These are phyloP conservation scores for Leishmania martiniquensis DNA, from an alignment of 208 protist species.

Conservation along the genomic window DNA sequence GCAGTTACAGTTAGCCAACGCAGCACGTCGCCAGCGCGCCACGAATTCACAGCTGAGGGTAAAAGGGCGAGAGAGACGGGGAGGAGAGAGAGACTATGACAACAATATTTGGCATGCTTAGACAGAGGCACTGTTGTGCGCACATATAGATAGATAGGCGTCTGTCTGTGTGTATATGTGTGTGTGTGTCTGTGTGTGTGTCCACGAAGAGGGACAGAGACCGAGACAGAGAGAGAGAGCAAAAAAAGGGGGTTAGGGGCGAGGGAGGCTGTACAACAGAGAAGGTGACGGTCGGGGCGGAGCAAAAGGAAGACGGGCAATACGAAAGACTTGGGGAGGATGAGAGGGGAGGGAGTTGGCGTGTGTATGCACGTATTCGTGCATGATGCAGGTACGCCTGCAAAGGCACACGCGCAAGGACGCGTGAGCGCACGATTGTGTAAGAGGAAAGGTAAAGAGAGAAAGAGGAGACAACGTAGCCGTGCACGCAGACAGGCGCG, in stretches of 20 bases:
- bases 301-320: no score
- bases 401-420: background rate
- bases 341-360: no score
- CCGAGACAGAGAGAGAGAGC: no score
- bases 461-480: background rate
- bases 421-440: background rate
- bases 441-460: background rate
- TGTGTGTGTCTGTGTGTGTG: background rate
- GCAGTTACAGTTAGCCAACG: background rate
- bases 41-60: background rate
- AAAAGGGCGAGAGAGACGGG: background rate
- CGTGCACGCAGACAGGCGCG: background rate
- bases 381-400: no score
- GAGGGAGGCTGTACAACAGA: no score
- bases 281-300: no score
- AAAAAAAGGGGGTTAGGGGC: no score
- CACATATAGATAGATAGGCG: background rate
- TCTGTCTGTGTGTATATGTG: conserved; percentile 1
- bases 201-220: no score
- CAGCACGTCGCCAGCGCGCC: background rate
- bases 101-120: background rate
- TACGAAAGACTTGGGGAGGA: no score
- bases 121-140: no score
- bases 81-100: background rate
- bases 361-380: no score